A percentile compares a stretch with the other conserved stretches of the same genome.
Conservation (phyloP, 768 basidiomycete genomes). For the Russula ochroleuca region DNA sequence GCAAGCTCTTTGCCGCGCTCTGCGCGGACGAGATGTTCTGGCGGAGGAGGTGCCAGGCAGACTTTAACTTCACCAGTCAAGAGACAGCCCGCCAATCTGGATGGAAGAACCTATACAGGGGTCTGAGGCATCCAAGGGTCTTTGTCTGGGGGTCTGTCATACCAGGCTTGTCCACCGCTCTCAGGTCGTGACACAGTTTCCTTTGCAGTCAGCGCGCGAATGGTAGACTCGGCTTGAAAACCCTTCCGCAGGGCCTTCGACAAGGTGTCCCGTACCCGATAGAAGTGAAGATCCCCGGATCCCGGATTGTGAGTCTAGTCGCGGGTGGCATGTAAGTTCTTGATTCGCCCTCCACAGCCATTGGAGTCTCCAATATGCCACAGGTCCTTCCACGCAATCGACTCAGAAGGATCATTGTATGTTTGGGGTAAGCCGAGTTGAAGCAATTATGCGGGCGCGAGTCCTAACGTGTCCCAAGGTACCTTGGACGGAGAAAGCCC, state of each 20-base stretch:
- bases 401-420: conserved; percentile 64
- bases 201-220: conserved; percentile 52
- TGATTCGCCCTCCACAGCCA: neutral
- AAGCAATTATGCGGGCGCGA: neutral
- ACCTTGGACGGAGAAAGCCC: conserved; percentile 48
- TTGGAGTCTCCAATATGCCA: neutral
- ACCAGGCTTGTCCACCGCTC: neutral
- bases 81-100: conserved; percentile 71
- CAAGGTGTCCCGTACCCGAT: conserved; percentile 60
- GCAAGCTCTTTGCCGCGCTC: conserved; percentile 56
- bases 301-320: conserved; percentile 63
- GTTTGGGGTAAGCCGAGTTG: conserved; percentile 67
- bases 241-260: conserved; percentile 35
- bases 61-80: conserved; percentile 74
- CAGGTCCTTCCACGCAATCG: conserved; percentile 86
- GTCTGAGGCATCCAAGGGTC: conserved; percentile 51
- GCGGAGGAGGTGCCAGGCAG: conserved; percentile 60
- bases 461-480: conserved; percentile 39
- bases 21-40: conserved; percentile 75
- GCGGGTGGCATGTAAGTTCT: conserved; percentile 75
- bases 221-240: conserved; percentile 57
- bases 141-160: conserved; percentile 58
- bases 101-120: conserved; percentile 76
- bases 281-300: conserved; percentile 54
- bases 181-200: neutral